A percentile compares a stretch with the other conserved stretches of the same genome.
Conservation (phyloP, 1,284 basidiomycete species). For the Malassezia pachydermatis region DNA sequence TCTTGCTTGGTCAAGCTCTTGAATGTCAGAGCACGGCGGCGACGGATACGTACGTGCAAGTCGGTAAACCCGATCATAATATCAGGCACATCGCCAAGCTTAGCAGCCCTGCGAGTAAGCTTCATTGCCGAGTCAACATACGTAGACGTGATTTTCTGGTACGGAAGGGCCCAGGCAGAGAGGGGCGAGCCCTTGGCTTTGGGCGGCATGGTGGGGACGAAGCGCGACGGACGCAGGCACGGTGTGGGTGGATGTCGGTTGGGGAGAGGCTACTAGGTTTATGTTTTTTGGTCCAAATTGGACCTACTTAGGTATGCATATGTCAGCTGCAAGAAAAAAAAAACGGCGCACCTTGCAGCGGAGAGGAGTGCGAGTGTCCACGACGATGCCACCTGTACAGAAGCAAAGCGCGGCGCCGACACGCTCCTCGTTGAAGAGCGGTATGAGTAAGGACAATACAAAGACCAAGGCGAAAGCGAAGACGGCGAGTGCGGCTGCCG, state of each 20-base stretch:
- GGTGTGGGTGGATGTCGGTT: too few species aligned
- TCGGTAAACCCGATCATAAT: slow-evolving; percentile 9
- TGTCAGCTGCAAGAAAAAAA: slow-evolving; percentile 3
- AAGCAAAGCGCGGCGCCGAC: neutral
- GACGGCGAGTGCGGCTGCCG: neutral
- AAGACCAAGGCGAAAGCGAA: neutral
- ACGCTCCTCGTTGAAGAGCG: neutral
- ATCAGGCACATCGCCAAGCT: slow-evolving; percentile 3
- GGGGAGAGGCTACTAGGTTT: too few species aligned
- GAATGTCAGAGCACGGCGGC: neutral
- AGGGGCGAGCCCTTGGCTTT: slow-evolving; percentile 5
- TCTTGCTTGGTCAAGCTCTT: slow-evolving; percentile 6
- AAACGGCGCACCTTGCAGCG: neutral
- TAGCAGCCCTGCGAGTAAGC: slow-evolving; percentile 1
- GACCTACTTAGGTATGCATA: neutral
- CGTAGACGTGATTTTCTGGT: slow-evolving; percentile 7
- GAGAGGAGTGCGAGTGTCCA: too few species aligned
- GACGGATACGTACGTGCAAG: too few species aligned
- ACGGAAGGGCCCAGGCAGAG: slow-evolving; percentile 5
- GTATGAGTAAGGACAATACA: neutral
- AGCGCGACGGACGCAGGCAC: neutral
- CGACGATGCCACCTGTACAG: neutral
- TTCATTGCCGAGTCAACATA: neutral
- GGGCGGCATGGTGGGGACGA: neutral
- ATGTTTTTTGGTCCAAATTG: too few species aligned